Conservation (phyloP, 2,329 filamentous ascomycete species). For the Fragosphaeria purpurea region DNA sequence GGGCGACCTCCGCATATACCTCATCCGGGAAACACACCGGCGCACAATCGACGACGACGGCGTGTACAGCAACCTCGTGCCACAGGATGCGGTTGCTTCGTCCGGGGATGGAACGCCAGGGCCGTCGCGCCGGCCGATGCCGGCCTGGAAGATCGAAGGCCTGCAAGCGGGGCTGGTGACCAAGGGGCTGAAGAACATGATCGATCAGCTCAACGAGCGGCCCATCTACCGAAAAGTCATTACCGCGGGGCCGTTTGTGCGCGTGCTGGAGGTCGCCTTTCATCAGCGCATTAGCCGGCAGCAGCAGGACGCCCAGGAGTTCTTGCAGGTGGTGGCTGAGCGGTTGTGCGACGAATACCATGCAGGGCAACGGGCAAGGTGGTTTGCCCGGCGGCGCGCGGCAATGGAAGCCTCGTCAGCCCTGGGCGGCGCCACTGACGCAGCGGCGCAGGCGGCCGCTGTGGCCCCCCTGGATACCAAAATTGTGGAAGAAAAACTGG, state of each 20-base stretch:
- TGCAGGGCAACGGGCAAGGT: constrained; percentile 65
- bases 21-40: constrained; percentile 84
- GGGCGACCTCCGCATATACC: constrained; percentile 77
- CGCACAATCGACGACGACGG: constrained; percentile 67
- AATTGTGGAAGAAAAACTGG: constrained; percentile 10
- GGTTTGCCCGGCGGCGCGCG: constrained; percentile 35
- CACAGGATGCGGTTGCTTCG: constrained; percentile 21
- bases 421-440: not conserved
- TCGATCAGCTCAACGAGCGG: constrained; percentile 86
- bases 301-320: constrained; percentile 97
- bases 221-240: constrained; percentile 93
- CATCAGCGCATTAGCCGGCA: constrained; percentile 83
- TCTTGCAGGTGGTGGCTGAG: constrained; percentile 87
- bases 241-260: constrained; percentile 74
- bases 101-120: constrained; percentile 1
- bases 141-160: constrained; percentile 53
- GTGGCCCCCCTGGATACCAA: constrained; percentile 4
- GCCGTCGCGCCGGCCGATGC: constrained; percentile 21
- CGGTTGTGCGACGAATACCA: constrained; percentile 90
- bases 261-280: constrained; percentile 75
- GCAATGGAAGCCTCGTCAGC: constrained; percentile 4
- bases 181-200: constrained; percentile 77
- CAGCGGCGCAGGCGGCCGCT: not conserved
- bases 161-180: constrained; percentile 79
- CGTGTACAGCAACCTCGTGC: constrained; percentile 59